These are phyloP conservation scores for Acacia acuminata DNA, from an alignment of 306 rosid species.

Conservation along the genomic window DNA sequence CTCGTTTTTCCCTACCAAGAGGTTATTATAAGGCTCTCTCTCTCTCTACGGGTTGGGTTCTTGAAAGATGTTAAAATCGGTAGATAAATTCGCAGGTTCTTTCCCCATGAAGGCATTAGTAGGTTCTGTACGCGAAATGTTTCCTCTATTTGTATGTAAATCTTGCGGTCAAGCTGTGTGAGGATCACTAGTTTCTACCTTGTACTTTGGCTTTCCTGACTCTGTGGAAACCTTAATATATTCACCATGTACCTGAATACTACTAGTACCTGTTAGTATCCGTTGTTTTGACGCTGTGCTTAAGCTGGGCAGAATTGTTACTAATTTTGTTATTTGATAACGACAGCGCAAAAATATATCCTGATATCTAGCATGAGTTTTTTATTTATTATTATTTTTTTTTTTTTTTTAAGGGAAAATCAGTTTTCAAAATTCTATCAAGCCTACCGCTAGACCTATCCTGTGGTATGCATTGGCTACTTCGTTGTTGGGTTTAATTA, in stretches of 20 bases:
- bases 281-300: neutral
- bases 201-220: conserved; percentile 32
- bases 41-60: conserved; percentile 6
- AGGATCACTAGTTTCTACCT: conserved; percentile 34
- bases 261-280: neutral
- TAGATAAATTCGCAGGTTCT: conserved; percentile 40
- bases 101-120: neutral
- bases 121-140: conserved; percentile 10
- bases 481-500: neutral
- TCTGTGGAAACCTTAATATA: conserved; percentile 15
- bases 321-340: conserved; percentile 5
- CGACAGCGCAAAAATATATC: neutral
- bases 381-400: neutral
- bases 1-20: conserved; percentile 23
- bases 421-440: neutral
- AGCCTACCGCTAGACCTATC: neutral
- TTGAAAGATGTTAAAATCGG: conserved; percentile 20
- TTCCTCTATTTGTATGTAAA: conserved; percentile 26
- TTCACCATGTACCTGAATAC: conserved; percentile 10
- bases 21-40: neutral
- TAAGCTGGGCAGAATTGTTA: neutral
- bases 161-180: conserved; percentile 27
- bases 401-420: neutral
- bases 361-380: neutral
- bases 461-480: neutral